These are phyloP conservation scores for Phytopythium litorale DNA, from an alignment of 352 stramenopile genomes.

Conservation along the genomic window DNA sequence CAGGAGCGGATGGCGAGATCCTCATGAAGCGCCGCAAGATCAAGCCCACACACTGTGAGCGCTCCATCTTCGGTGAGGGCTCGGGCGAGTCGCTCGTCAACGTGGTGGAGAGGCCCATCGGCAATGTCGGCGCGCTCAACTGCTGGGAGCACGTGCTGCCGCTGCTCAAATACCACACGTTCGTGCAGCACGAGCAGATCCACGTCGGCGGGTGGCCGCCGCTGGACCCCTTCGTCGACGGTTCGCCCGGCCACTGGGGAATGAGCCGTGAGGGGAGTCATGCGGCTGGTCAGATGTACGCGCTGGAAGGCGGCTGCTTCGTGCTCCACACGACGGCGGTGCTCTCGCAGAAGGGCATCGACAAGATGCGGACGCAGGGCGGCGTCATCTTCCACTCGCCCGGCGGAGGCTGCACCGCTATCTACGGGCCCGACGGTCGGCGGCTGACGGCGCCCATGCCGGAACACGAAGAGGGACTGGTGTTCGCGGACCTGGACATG, in stretches of 20 bases:
- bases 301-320: slow-evolving; percentile 17
- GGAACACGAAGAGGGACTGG: slow-evolving; percentile 14
- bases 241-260: slow-evolving; percentile 13
- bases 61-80: slow-evolving; percentile 17
- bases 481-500: slow-evolving; percentile 20
- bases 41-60: slow-evolving; percentile 21
- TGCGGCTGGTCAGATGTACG: slow-evolving; percentile 10
- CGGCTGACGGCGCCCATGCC: slow-evolving; percentile 7
- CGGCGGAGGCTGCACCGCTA: slow-evolving; percentile 16
- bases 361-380: slow-evolving; percentile 8
- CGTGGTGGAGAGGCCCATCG: slow-evolving; percentile 18
- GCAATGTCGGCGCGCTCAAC: slow-evolving; percentile 17
- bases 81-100: slow-evolving; percentile 19
- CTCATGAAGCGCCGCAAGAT: slow-evolving; percentile 23
- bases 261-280: slow-evolving; percentile 16
- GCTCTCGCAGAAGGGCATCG: slow-evolving; percentile 13
- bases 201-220: slow-evolving; percentile 18
- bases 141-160: slow-evolving; percentile 18
- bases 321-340: slow-evolving; percentile 12
- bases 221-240: slow-evolving; percentile 17
- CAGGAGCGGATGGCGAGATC: slow-evolving; percentile 13
- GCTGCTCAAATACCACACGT: slow-evolving; percentile 25
- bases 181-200: slow-evolving; percentile 18
- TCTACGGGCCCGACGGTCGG: slow-evolving; percentile 16
- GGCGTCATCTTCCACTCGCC: slow-evolving; percentile 8